These are phyloP conservation scores for Pseudocercospora fijiensis DNA, from an alignment of 2,329 filamentous ascomycete species.

Conservation along the genomic window DNA sequence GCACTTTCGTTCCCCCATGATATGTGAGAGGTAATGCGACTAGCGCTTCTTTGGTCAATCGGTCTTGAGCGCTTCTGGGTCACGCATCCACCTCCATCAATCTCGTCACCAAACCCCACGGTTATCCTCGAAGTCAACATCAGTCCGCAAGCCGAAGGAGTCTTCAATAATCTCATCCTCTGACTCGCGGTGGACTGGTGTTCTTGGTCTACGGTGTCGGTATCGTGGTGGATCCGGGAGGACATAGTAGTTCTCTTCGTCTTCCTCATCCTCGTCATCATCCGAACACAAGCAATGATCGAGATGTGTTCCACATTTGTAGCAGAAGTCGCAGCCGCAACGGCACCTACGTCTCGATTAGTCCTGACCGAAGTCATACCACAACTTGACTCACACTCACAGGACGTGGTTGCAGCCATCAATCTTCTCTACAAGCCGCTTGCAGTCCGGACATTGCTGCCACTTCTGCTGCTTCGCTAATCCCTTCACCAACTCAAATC, in stretches of 20 bases:
- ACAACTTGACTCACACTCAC: conserved; percentile 12
- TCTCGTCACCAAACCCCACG: not conserved
- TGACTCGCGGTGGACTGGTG: conserved; percentile 2
- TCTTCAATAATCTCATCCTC: conserved; percentile 21
- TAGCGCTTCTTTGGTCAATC: not conserved
- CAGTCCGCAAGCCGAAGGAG: not conserved
- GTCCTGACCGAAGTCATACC: not conserved
- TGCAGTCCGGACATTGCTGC: conserved; percentile 18
- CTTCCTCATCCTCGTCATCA: conserved; percentile 14
- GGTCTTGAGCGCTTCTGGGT: not conserved
- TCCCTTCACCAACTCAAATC: not conserved
- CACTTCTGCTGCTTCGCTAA: conserved; percentile 13
- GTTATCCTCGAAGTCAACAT: not conserved
- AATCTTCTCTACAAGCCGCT: conserved; percentile 17
- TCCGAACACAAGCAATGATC: conserved; percentile 11
- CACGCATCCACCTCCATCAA: not conserved
- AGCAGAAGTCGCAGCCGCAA: conserved; percentile 18
- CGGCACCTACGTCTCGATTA: conserved; percentile 6
- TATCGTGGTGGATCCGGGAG: not conserved
- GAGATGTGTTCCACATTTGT: conserved; percentile 13
- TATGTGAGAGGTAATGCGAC: not conserved
- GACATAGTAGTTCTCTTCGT: conserved; percentile 4
- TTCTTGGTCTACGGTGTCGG: not conserved
- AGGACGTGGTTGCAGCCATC: conserved; percentile 21
- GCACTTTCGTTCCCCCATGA: not conserved